phyloP scores from a whole-genome alignment of 495 filamentous ascomycete species.

The Annulohypoxylon bovei region DNA sequence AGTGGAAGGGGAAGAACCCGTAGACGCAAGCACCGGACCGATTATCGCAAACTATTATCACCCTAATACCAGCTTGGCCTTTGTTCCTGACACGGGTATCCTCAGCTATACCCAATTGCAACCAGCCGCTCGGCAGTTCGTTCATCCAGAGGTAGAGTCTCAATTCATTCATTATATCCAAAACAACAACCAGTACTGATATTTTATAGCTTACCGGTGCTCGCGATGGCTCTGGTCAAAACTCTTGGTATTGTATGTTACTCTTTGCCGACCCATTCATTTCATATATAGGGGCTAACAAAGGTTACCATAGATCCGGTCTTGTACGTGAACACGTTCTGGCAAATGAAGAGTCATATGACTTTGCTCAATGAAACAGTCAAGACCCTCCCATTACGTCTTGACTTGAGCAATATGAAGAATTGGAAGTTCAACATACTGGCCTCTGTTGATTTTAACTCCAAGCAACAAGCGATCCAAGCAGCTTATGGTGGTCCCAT shows the following conservation, averaged over 20 bases:
- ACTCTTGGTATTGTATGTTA: conserved; percentile 88
- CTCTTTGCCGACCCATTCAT: not conserved
- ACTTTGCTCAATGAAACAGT: conserved; percentile 91
- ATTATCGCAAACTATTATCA: conserved; percentile 89
- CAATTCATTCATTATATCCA: not conserved
- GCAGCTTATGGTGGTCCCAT: conserved; percentile 69
- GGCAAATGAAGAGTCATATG: conserved; percentile 94
- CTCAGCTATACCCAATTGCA: conserved; percentile 72
- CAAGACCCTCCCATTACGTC: conserved; percentile 80
- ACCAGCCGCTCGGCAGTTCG: conserved; percentile 77
- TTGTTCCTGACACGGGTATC: conserved; percentile 83
- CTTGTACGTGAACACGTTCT: conserved; percentile 93
- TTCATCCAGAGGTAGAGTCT: conserved; percentile 71
- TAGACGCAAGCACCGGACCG: conserved; percentile 66
- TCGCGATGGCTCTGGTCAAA: conserved; percentile 82
- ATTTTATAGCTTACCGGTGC: conserved; percentile 62
- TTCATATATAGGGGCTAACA: conserved; percentile 1
- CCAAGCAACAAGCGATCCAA: conserved; percentile 80
- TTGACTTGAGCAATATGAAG: conserved; percentile 80
- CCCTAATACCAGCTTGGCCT: conserved; percentile 88
- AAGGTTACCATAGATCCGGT: conserved; percentile 69
- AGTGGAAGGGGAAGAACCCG: conserved; percentile 57
- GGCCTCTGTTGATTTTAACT: conserved; percentile 83
- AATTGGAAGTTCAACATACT: conserved; percentile 94
- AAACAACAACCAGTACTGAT: conserved; percentile 21